Evolutionary conservation across 1,284 basidiomycete genomes (phyloP), one percentile per base, ranked within the genome.

Genomic region (Apiotrichum domesticum): DNA sequence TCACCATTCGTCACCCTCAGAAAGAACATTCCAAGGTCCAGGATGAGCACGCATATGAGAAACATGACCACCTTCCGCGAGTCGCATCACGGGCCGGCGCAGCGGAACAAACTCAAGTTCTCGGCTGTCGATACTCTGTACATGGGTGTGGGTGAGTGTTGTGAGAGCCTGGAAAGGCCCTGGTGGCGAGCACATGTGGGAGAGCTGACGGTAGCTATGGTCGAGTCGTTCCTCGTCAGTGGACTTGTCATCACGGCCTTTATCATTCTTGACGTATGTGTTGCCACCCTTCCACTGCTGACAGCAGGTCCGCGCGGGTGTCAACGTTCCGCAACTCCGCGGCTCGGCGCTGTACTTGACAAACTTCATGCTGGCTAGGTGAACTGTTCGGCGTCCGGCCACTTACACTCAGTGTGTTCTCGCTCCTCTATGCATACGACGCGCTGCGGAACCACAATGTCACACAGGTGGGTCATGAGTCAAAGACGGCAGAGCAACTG

Each of bases 401-500:
- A 7, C 50, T 43, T 11, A 66, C 40, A 61, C 51, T 50, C 65
- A 92, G 90, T 73, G 79, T 94, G 42, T 91, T 91, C 73, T 90
- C 93, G 70, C 80, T 92, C 58, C 81, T 80, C 15, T 86, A 93
- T 79, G 88, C 90, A 2, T 80, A 91, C 53, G 91, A 94, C 73
- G 91, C 90, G 52, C 87, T 95, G 35, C 85, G 87, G 66, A 86
- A 86, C 49, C 85, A 86, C 56, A 94, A 93, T 73, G 62, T 73
- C 46, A 57, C 69, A 10, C 67, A 69, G 56, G 67, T 64, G 13
- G 52, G 63, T 47, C 15, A 21, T 15, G 43, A 21, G 21, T 21
- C 21, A 21, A 21, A 21, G 21, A 21, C 21, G 21, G 21, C 21
- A 21, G 21, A 21, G 21, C 21, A 21, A 21, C 21, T 21, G 21